A percentile compares a stretch with the other conserved stretches of the same genome.
phyloP scores from a whole-genome alignment of 345 rosid genomes.

The Euphorbia tirucalli region DNA sequence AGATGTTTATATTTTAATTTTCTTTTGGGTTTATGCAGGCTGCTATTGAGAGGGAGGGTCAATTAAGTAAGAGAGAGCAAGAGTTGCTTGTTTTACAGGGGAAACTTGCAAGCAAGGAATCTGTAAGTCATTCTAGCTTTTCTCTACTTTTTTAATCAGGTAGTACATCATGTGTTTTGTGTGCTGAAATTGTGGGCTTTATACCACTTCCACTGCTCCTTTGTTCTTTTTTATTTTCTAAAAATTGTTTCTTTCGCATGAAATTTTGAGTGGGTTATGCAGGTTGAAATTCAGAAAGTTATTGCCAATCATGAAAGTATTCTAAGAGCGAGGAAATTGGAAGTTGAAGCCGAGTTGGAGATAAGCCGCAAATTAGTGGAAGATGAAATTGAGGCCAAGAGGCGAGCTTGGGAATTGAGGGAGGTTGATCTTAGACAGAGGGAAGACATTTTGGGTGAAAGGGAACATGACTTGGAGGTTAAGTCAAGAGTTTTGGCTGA shows the following conservation, averaged over 20 bases:
- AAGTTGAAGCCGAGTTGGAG: conserved; percentile 78
- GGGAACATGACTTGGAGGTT: conserved; percentile 78
- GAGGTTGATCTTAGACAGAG: conserved; percentile 73
- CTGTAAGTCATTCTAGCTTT: conserved; percentile 51
- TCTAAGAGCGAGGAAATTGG: conserved; percentile 58
- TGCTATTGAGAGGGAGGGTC: conserved; percentile 53
- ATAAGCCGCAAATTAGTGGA: conserved; percentile 58
- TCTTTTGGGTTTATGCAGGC: conserved; percentile 40
- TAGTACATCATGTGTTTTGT: not conserved
- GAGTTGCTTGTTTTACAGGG: conserved; percentile 67
- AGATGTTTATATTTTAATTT: conserved; percentile 14
- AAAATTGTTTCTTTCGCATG: not conserved
- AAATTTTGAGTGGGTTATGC: conserved; percentile 22
- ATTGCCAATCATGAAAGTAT: conserved; percentile 57
- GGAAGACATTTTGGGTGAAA: conserved; percentile 66
- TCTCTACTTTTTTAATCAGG: not conserved
- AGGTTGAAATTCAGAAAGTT: conserved; percentile 66
- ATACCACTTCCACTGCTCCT: not conserved
- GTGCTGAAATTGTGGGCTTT: not conserved
- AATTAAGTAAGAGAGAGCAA: conserved; percentile 61
- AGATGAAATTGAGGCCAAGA: conserved; percentile 79
- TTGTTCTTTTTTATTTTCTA: not conserved
- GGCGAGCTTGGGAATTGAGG: conserved; percentile 87
- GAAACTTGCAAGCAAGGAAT: conserved; percentile 66
- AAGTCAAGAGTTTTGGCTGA: conserved; percentile 53